Evolutionary conservation across 192 early-diverging fungal genomes (phyloP).

Genomic region (Coemansia sp.): DNA sequence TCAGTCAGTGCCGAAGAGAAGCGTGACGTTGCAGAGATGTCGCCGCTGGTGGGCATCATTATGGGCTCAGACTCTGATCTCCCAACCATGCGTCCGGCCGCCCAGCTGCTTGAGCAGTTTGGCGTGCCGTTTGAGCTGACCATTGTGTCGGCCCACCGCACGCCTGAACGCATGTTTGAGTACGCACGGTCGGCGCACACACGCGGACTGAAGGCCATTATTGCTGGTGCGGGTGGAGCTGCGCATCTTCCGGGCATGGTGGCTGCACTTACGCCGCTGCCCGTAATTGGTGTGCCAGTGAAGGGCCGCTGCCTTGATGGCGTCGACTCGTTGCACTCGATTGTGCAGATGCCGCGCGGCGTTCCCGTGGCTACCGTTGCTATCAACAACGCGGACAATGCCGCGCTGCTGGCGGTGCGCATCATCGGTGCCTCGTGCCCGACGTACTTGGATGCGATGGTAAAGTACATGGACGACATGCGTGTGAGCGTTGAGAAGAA

Average conservation of each 20-base stretch:
- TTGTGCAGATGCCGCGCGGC: conserved; percentile 99
- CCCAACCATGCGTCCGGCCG: conserved; percentile 89
- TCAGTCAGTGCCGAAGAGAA: conserved; percentile 29
- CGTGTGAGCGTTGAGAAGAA: conserved; percentile 87
- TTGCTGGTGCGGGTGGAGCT: conserved; percentile 97
- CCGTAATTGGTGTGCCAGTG: conserved; percentile 97
- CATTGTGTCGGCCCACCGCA: conserved; percentile 96
- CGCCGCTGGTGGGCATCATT: conserved; percentile 93
- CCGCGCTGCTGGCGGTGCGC: conserved; percentile 88
- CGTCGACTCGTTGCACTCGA: conserved; percentile 95
- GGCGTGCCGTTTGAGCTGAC: conserved; percentile 95
- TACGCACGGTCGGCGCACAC: conserved; percentile 85
- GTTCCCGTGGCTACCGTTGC: conserved; percentile 99
- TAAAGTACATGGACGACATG: conserved; percentile 75
- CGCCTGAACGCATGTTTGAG: conserved; percentile 88
- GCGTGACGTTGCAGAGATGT: conserved; percentile 33
- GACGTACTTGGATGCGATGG: conserved; percentile 74
- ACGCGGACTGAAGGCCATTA: conserved; percentile 93
- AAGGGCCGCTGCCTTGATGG: conserved; percentile 91
- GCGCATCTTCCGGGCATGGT: conserved; percentile 99
- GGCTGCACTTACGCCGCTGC: conserved; percentile 93
- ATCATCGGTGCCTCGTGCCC: conserved; percentile 83
- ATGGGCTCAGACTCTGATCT: conserved; percentile 99
- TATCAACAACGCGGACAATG: conserved; percentile 97
- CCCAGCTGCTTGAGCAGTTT: conserved; percentile 84